Base-by-base conservation (phyloP, 1,139 yeast species). In the Yamadazyma membranifaciens region DNA sequence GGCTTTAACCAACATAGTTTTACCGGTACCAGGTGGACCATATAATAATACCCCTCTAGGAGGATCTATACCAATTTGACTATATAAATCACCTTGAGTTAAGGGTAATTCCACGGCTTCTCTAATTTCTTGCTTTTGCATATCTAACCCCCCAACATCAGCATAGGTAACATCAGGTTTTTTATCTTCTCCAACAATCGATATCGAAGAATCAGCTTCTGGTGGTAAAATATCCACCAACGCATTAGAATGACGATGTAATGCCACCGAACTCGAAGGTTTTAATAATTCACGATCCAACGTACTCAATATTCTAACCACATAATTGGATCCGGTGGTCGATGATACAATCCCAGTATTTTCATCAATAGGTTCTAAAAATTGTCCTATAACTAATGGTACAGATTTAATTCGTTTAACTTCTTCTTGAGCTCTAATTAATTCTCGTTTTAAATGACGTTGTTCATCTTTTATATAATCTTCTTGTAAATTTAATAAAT, bases 11-110 rank as follows among this genome's bases (percentile, higher is more conserved):
- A 94, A 78, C 97, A 94, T 89, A 31, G 99, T 94, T 65, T 94
- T 94, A 56, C 99, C 99, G 3, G 98, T 94, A 62, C 99, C 99
- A 37, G 99, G 99, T 13, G 98, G 98, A 16, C 99, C 99, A 64
- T 92, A 94, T 47, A 94, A 73, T 52, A 94, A 69, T 29, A 94
- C 98, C 57, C 99, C 99, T 54, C 98, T 80, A 48, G 99, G 98
- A 28, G 98, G 98, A 57, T 94, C 98, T 51, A 94, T 94, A 67
- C 99, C 99, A 60, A 94, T 94, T 66, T 94, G 98, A 55, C 88
- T 85, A 67, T 94, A 94, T 53, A 94, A 74, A 56, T 94, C 98
- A 38, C 94, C 95, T 64, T 94, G 98, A 14, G 96, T 86, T 59
- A 94, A 76, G 13, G 99, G 99, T 51, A 91, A 75, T 64, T 94